Evolutionary conservation across 2,329 filamentous ascomycete species (phyloP).

Genomic region (Pseudogymnoascus sp.): DNA sequence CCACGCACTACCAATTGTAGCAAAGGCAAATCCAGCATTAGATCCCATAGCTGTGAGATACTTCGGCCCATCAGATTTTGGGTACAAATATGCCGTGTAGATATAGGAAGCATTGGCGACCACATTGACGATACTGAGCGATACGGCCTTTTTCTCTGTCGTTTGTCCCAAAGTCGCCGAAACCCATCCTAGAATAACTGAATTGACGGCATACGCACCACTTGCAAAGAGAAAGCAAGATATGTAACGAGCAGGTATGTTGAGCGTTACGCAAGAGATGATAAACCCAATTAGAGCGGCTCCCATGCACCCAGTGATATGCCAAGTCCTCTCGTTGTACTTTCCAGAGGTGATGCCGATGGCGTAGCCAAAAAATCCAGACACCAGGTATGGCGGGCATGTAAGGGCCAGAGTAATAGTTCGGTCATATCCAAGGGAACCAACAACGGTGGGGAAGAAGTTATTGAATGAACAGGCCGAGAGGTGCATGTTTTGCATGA

Average conservation of each 20-base stretch:
- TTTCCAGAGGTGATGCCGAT: conserved; percentile 22
- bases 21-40: conserved; percentile 29
- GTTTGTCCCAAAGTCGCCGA: conserved; percentile 19
- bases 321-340: conserved; percentile 28
- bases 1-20: conserved; percentile 30
- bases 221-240: conserved; percentile 28
- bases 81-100: conserved; percentile 20
- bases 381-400: conserved; percentile 22
- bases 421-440: conserved; percentile 37
- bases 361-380: conserved; percentile 18
- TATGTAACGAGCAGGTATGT: conserved; percentile 27
- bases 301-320: conserved; percentile 26
- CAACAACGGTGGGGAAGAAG: conserved; percentile 39
- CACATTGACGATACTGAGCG: conserved; percentile 17
- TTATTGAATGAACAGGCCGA: conserved; percentile 38
- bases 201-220: conserved; percentile 28
- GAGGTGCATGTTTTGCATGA: conserved; percentile 41
- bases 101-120: conserved; percentile 18
- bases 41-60: conserved; percentile 28
- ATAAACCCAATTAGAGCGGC: conserved; percentile 28
- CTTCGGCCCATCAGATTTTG: conserved; percentile 26
- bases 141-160: conserved; percentile 19
- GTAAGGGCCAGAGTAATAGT: conserved; percentile 41
- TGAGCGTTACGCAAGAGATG: conserved; percentile 23
- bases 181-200: conserved; percentile 24